Base-by-base conservation (phyloP, 2,329 filamentous ascomycete genomes). In the Dothideomycetes sp. region DNA sequence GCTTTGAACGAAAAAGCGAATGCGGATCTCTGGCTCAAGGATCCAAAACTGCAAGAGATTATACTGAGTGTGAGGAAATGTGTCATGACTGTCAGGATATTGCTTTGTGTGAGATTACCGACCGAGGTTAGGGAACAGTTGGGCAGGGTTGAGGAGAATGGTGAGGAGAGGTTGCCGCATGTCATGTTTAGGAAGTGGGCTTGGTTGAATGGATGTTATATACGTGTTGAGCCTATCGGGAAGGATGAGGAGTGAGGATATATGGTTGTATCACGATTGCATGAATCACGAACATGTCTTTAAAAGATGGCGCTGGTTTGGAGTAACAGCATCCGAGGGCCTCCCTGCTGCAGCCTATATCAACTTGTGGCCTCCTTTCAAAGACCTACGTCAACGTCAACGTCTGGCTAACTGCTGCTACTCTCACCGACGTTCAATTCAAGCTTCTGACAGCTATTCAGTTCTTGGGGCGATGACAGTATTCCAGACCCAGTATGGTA, bases 1-100 rank as follows among this genome's bases (percentile, higher is more conserved):
- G 35, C 31, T 24, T 22, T 45, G n/a, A 36, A 24, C 2, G 20
- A 32, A 15, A 44, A 46, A 33, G 33, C 38, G n/a, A 48, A 48
- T 27, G 44, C 43, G 5, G 28, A 37, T 30, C n/a, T 31, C 11
- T 48, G 43, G 44, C 33, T 48, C 27, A 41, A 38, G 18, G 46
- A 48, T 25, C 24, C 25, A 23, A 44, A 33, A 25, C 18, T 48
- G 35, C 31, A 34, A 6, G 46, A 48, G 33, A 33, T 48, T 8
- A 33, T 48, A 10, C 35, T 38, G n/a, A 25, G 17, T 3, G 46
- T 48, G 35, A 40, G 46, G 17, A 48, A 45, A 31, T 44, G 44
- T 20, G 32, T 42, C 17, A 13, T 15, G 1, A 31, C 29, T 20
- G 40, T 42, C 19, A 31, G 32, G 18, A 5, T 40, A 23, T 15